Evolutionary conservation across 2,329 filamentous ascomycete species (phyloP).

Genomic region (Juglanconis sp.): DNA sequence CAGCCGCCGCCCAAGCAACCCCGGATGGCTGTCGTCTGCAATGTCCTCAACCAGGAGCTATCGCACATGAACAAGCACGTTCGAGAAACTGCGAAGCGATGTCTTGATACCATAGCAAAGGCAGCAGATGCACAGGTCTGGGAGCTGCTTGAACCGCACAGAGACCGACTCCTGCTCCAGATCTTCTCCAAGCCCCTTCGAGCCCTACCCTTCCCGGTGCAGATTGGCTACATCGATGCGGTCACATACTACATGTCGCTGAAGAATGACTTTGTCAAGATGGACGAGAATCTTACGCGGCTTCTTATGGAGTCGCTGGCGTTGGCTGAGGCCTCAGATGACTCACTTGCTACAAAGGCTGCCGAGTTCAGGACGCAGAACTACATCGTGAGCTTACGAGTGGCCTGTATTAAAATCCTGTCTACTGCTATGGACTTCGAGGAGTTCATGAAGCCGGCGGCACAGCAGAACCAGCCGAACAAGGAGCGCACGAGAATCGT

Average conservation of each 20-base stretch:
- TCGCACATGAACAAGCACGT: slow-evolving; percentile 96
- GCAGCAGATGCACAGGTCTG: slow-evolving; percentile 76
- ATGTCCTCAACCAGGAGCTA: slow-evolving; percentile 81
- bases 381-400: slow-evolving; percentile 83
- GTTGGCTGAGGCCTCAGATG: slow-evolving; percentile 90
- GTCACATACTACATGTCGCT: slow-evolving; percentile 92
- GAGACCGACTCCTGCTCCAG: slow-evolving; percentile 81
- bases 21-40: slow-evolving; percentile 73
- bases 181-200: slow-evolving; percentile 95
- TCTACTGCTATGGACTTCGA: slow-evolving; percentile 92
- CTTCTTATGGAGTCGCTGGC: slow-evolving; percentile 91
- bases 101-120: slow-evolving; percentile 77
- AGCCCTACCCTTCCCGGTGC: slow-evolving; percentile 87
- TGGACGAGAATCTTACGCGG: slow-evolving; percentile 87
- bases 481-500: slow-evolving; percentile 71
- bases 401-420: slow-evolving; percentile 88
- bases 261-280: slow-evolving; percentile 82
- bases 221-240: slow-evolving; percentile 97
- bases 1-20: slow-evolving; percentile 49
- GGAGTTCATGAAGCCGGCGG: slow-evolving; percentile 71
- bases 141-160: slow-evolving; percentile 85
- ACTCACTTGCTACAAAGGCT: slow-evolving; percentile 87
- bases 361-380: slow-evolving; percentile 94
- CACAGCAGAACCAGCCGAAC: slow-evolving; percentile 49
- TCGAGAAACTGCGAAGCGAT: slow-evolving; percentile 78